Evolutionary conservation across 805 yeast genomes (phyloP), one percentile per base, ranked within the genome.

Genomic region (Ogataea nitratoaversa): DNA sequence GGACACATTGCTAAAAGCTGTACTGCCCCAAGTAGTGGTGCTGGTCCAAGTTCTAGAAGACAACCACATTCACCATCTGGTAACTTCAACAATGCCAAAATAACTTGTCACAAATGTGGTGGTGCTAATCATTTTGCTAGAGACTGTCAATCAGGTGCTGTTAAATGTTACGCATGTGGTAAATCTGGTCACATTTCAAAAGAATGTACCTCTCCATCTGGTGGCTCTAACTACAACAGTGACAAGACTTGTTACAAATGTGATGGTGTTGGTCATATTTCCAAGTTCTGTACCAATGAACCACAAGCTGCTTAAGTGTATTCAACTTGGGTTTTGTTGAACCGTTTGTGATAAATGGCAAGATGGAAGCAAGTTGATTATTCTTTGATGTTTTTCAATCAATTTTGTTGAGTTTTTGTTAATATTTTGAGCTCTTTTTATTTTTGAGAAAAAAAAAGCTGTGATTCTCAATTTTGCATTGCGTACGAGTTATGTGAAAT

Each of bases 111-210:
- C 81, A 86, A 82, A 68, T 86, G 95, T 65, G 95, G 95, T 59
- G 93, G 91, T 50, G 89, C 93, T 60, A 86, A 86, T 79, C 95
- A 88, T 66, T 83, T 82, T 68, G 95, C 95, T 50, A 83, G 86
- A 70, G 95, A 87, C 66, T 87, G 96, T 68, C 83, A 80, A 63
- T 59, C 63, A 18, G 75, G 79, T 42, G 76, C 73, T 50, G 68
- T 66, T 41, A 86, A 86, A 68, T 89, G 97, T 69, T 90, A 87
- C 76, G 84, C 90, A 47, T 89, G 97, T 68, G 96, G 96, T 54
- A 79, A 82, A 66, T 71, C 77, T 48, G 96, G 96, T 42, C 97
- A 90, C 72, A 79, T 87, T 56, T 80, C 93, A 48, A 85, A 79
- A 66, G 95, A 84, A 51, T 88, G 96, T 68, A 65, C 74, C 46